phyloP scores from a whole-genome alignment of 108 stramenopile genomes.

The Skeletonema potamos region DNA sequence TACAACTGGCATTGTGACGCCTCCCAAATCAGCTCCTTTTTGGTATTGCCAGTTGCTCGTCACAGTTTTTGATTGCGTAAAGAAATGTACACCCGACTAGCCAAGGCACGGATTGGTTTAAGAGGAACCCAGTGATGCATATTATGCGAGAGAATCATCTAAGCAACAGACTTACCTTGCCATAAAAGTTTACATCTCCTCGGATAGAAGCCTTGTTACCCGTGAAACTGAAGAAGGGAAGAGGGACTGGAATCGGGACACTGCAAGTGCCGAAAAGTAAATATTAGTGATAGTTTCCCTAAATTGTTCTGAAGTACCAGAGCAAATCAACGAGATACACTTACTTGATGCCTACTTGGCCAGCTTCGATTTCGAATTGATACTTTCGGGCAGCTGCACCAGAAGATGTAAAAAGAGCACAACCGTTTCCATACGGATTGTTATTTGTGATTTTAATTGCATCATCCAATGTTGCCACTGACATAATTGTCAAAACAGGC shows the following conservation, averaged over 20 bases:
- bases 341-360: slow-evolving; percentile 84
- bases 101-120: too few relatives aligned
- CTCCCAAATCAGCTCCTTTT: slow-evolving; percentile 53
- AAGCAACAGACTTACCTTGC: slow-evolving; percentile 18
- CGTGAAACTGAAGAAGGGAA: slow-evolving; percentile 95
- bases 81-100: slow-evolving; percentile 89
- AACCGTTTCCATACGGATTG: slow-evolving; percentile 93
- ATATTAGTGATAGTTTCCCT: too few relatives aligned
- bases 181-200: slow-evolving; percentile 94
- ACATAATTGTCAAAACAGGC: slow-evolving; percentile 82
- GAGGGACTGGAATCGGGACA: slow-evolving; percentile 95
- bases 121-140: too few relatives aligned
- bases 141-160: too few relatives aligned
- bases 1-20: slow-evolving; percentile 81
- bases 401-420: slow-evolving; percentile 85
- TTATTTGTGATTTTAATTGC: slow-evolving; percentile 85
- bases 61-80: slow-evolving; percentile 93
- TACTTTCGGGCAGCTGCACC: slow-evolving; percentile 93
- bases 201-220: slow-evolving; percentile 85
- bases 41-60: slow-evolving; percentile 87
- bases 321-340: not conserved
- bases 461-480: slow-evolving; percentile 85
- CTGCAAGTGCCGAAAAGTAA: slow-evolving; percentile 48
- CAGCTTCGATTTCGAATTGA: slow-evolving; percentile 87
- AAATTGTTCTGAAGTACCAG: not conserved